phyloP scores from a whole-genome alignment of 495 filamentous ascomycete genomes.

The Aspergillus sclerotioniger region DNA sequence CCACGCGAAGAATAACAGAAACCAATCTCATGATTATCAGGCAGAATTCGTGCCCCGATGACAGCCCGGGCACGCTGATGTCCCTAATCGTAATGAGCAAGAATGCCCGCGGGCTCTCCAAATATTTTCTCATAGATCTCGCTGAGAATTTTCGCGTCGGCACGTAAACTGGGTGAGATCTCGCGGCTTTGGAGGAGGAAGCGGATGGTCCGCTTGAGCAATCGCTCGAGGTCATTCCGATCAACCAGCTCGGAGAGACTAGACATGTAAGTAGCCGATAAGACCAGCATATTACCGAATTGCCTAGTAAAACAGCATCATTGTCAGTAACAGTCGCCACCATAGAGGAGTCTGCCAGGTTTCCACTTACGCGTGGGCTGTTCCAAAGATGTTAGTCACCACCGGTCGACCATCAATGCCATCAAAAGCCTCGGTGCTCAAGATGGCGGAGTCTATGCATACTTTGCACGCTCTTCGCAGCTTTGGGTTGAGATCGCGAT shows the following conservation, averaged over 20 bases:
- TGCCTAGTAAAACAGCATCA: constrained; percentile 54
- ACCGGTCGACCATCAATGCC: constrained; percentile 65
- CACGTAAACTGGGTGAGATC: constrained; percentile 63
- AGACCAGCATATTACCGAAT: constrained; percentile 92
- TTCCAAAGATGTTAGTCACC: constrained; percentile 93
- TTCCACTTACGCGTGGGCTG: constrained; percentile 86
- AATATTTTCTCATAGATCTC: constrained; percentile 57
- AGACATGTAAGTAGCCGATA: constrained; percentile 73
- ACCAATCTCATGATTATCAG: not conserved
- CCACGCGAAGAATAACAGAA: not conserved
- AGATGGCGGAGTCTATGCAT: constrained; percentile 72
- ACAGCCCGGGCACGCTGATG: not conserved
- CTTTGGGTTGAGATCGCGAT: constrained; percentile 35
- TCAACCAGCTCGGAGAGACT: constrained; percentile 53
- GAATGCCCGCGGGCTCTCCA: constrained; percentile 26
- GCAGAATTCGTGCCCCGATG: not conserved
- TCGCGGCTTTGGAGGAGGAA: constrained; percentile 63
- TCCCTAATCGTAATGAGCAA: constrained; percentile 1
- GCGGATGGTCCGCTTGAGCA: constrained; percentile 62
- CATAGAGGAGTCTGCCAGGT: not conserved
- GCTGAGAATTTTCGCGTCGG: constrained; percentile 66
- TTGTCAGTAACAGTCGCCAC: constrained; percentile 1
- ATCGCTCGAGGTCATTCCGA: constrained; percentile 43
- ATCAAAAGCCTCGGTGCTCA: constrained; percentile 85
- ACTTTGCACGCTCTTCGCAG: constrained; percentile 51